phyloP scores from a whole-genome alignment of 345 rosid genomes.

The Acer saccharum region DNA sequence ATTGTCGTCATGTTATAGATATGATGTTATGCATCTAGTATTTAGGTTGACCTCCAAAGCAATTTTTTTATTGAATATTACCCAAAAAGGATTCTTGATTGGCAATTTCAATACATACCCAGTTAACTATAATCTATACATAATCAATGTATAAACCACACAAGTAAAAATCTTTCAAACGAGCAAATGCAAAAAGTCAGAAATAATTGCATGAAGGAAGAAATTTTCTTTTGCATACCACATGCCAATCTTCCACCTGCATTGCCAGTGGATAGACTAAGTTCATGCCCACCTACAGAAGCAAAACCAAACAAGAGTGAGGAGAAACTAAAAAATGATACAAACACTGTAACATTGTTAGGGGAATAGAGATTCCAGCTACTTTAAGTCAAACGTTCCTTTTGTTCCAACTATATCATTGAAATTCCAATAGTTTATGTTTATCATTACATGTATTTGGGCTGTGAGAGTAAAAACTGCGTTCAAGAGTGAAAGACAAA shows the following conservation, averaged over 20 bases:
- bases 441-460: not conserved
- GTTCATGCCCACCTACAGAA: conserved; percentile 90
- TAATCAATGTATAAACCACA: conserved; percentile 7
- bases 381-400: not conserved
- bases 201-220: not conserved
- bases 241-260: conserved; percentile 99
- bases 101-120: not conserved
- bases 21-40: not conserved
- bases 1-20: not conserved
- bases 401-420: not conserved
- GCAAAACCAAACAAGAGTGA: conserved; percentile 28
- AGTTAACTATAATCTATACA: not conserved
- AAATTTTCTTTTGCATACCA: conserved; percentile 53
- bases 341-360: not conserved
- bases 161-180: not conserved
- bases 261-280: conserved; percentile 90
- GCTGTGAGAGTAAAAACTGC: not conserved
- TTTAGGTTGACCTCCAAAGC: not conserved
- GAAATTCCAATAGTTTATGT: not conserved
- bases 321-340: conserved; percentile 2
- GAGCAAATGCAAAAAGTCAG: not conserved
- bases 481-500: not conserved
- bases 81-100: not conserved
- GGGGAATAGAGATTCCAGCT: not conserved
- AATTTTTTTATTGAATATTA: not conserved